A percentile compares a stretch with the other conserved stretches of the same genome.
These are phyloP conservation scores for Halteria grandinella DNA, from an alignment of 73 alveolate genomes.

Conservation along the genomic window DNA sequence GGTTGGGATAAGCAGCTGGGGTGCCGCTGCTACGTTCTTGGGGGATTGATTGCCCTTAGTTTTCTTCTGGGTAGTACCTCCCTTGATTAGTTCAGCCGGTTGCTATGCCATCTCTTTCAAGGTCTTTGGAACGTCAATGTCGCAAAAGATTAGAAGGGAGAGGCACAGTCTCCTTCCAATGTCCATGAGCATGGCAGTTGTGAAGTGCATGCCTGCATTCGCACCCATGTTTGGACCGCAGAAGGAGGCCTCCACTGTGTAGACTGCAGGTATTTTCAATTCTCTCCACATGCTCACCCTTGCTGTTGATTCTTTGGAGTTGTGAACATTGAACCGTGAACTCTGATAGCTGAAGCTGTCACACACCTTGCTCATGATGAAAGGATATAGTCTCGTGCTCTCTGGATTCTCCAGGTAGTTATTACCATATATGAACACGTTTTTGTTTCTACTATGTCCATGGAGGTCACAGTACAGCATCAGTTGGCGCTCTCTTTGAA, in stretches of 20 bases:
- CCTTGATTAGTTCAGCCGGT: not conserved
- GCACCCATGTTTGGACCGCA: constrained; percentile 74
- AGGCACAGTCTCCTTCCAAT: constrained; percentile 75
- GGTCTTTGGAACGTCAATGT: constrained; percentile 25
- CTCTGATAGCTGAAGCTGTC: constrained; percentile 45
- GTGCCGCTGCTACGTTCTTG: too few relatives aligned
- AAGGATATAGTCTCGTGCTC: constrained; percentile 52
- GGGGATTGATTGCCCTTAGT: not conserved
- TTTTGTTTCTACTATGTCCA: constrained; percentile 74
- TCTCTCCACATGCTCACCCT: constrained; percentile 82
- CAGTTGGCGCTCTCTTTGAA: constrained; percentile 61
- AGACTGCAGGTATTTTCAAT: constrained; percentile 72
- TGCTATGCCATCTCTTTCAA: not conserved
- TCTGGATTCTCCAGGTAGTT: constrained; percentile 41
- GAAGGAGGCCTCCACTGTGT: constrained; percentile 84
- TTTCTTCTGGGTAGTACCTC: too few relatives aligned
- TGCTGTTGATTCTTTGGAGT: constrained; percentile 85
- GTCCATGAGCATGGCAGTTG: constrained; percentile 69
- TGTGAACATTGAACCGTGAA: constrained; percentile 43
- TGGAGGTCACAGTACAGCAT: constrained; percentile 84
- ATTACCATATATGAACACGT: constrained; percentile 68
- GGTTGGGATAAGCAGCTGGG: not conserved
- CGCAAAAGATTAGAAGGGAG: constrained; percentile 31
- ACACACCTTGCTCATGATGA: constrained; percentile 47
- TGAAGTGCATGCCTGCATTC: constrained; percentile 64